These are phyloP conservation scores for Alnus rubra DNA, from an alignment of 306 rosid genomes.

Conservation along the genomic window DNA sequence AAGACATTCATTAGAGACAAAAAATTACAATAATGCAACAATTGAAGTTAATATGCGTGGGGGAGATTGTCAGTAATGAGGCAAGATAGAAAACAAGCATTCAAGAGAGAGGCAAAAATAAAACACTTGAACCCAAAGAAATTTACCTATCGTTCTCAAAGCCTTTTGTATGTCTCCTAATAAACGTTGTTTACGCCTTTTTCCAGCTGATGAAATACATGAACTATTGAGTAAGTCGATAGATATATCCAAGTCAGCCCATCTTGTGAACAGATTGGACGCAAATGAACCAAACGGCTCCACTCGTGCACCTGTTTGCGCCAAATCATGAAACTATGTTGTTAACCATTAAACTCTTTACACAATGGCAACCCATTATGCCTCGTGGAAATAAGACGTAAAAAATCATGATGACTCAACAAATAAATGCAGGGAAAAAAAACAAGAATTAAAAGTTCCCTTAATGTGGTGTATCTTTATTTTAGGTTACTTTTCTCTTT, in stretches of 20 bases:
- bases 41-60: background rate
- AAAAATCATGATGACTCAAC: constrained; percentile 4
- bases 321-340: constrained; percentile 27
- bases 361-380: constrained; percentile 3
- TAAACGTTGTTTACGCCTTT: constrained; percentile 53
- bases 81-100: constrained; percentile 10
- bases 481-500: constrained; percentile 7
- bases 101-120: background rate
- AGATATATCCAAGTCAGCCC: constrained; percentile 95
- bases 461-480: constrained; percentile 16
- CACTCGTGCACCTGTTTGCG: constrained; percentile 79
- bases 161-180: constrained; percentile 52
- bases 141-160: constrained; percentile 60
- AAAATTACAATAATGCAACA: background rate
- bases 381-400: constrained; percentile 11
- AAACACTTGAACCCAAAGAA: constrained; percentile 27
- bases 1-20: background rate
- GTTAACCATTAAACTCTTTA: constrained; percentile 22
- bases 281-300: constrained; percentile 97
- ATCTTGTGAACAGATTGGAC: constrained; percentile 68
- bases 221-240: constrained; percentile 65
- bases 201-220: constrained; percentile 57
- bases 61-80: background rate
- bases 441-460: constrained; percentile 19
- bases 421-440: constrained; percentile 1